Base-by-base conservation (phyloP, 306 rosid species). In the Fagus sylvatica region DNA sequence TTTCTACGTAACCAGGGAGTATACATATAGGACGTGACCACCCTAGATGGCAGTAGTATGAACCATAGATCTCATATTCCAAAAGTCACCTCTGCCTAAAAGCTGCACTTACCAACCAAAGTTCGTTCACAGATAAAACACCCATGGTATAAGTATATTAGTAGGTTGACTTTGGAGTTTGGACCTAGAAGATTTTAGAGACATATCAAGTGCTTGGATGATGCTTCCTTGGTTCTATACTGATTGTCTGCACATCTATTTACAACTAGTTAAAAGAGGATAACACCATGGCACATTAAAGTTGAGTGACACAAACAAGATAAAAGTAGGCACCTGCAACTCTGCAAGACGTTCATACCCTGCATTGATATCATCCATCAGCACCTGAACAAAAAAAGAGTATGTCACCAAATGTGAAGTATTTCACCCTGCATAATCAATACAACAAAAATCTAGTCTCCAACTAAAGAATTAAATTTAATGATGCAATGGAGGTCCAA, bases 281-380 rank as follows among this genome's bases (percentile, higher is more conserved):
- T 71, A 17, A 30, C 39, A 53, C 7, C 22, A 15, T 13, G 46
- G 48, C 28, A 72, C 46, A 49, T 59, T 13, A 49, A 57, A 10
- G 65, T 16, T 75, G 48, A 49, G 67, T 71, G 60, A 72, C 42
- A 33, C 33, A 71, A 77, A 69, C 53, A 72, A 69, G 70, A 46
- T 53, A 72, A 53, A 55, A 62, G 75, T 49, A 75, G 77, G 71
- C 57, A 91, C 98, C 98, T 91, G 97, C 73, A 91, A 81, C 78
- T 91, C 97, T 33, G 96, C 92, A 60, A 91, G 97, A 77, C 98
- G 96, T 83, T 91, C 97, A 33, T 93, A 93, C 71, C 98, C 98
- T n/a, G 96, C 90, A 65, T 91, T 93, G 81, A 91, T 89, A 76
- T 93, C 97, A 86, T 91, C 98, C 98, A 91, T 93, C 80, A 93